Conservation (phyloP, 2,329 filamentous ascomycete species). For the Trichothecium sympodiale region DNA sequence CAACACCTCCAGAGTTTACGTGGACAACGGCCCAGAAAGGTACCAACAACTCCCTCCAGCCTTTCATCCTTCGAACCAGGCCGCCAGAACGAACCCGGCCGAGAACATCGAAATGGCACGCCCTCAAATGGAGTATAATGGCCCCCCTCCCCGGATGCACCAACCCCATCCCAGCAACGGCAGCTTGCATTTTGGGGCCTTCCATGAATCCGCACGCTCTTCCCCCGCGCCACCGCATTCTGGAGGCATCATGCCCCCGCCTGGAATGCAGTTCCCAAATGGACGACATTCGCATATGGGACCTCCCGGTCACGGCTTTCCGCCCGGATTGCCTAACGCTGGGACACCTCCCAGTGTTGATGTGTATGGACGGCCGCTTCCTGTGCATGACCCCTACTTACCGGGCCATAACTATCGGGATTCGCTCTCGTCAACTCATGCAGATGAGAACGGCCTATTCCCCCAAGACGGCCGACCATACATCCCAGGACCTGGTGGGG, state of each 20-base stretch:
- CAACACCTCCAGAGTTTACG: not conserved
- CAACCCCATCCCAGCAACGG: constrained; percentile 43
- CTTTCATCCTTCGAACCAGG: constrained; percentile 4
- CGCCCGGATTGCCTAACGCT: constrained; percentile 24
- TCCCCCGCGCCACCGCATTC: constrained; percentile 43
- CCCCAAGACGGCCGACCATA: constrained; percentile 30
- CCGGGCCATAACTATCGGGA: constrained; percentile 52
- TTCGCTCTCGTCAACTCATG: constrained; percentile 44
- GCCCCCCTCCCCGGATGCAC: constrained; percentile 25
- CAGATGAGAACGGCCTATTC: constrained; percentile 30
- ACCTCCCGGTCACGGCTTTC: constrained; percentile 22
- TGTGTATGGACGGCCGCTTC: constrained; percentile 24
- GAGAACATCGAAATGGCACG: not conserved
- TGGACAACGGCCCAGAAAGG: not conserved
- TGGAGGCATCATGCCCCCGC: constrained; percentile 35
- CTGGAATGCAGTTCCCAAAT: constrained; percentile 26
- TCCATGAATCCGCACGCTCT: constrained; percentile 43
- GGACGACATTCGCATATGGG: constrained; percentile 22
- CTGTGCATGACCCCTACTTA: constrained; percentile 34
- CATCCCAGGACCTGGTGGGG: constrained; percentile 16
- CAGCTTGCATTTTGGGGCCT: constrained; percentile 45
- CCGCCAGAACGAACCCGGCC: not conserved
- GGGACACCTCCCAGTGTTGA: constrained; percentile 25
- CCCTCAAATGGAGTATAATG: constrained; percentile 10
- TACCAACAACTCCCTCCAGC: constrained; percentile 7